Base-by-base conservation (phyloP, 2,329 filamentous ascomycete genomes). In the Rutstroemia sp. region DNA sequence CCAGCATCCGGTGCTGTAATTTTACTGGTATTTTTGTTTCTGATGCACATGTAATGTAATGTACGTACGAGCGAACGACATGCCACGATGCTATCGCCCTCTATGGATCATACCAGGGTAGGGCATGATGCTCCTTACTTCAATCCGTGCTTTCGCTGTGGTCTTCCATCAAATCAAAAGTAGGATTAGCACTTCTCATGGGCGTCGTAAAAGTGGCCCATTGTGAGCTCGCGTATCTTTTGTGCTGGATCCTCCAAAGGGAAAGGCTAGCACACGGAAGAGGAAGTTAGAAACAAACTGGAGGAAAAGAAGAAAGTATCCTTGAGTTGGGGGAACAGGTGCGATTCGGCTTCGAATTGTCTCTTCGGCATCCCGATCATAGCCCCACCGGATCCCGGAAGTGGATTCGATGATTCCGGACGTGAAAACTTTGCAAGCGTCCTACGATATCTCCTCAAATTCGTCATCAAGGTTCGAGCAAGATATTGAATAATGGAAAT, bases 301-400 rank as follows among this genome's bases (percentile, higher is more conserved):
- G 30, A 49, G 19, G 14, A 36, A 23, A 25, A 48, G 51, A 30
- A 40, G 30, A 49, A 17, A 42, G 48, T 38, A 45, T 34, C 51
- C 34, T 19, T 48, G 6, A 39, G 27, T 39, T 40, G 30, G 17
- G 19, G 5, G 17, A 17, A 21, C 21, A 44, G 40, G 17, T 27
- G 44, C 16, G 25, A 47, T 30, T 51, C 53, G 53, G 53, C 53
- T 56, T 51, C 47, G 36, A 42, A 23, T 17, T 23, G 4, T 17
- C 30, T 16, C 44, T 45, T 56, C 53, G 53, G 53, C 47, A 56
- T 51, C 27, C 53, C 53, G 53, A 56, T 10, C 4, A 45, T 30
- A 46, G 19, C 9, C 10, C 27, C 44, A 23, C 53, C 53, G 47
- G 42, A 16, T 17, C n/a, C 45, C 23, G 45, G 36, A 27, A 30